Conservation (phyloP, 2,329 filamentous ascomycete genomes). For the Didymella arachidicola region DNA sequence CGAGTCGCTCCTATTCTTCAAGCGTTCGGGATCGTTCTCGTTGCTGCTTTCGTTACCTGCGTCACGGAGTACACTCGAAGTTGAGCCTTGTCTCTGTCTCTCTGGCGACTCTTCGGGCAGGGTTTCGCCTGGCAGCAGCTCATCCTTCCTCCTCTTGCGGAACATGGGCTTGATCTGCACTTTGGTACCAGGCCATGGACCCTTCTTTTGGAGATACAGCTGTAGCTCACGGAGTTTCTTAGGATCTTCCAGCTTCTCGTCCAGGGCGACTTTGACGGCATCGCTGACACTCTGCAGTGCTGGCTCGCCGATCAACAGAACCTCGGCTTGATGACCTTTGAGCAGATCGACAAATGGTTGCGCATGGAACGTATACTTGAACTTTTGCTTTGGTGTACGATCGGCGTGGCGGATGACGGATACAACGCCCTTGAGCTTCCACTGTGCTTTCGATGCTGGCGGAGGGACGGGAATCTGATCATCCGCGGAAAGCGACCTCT, state of each 20-base stretch:
- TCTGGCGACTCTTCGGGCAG: conserved; percentile 44
- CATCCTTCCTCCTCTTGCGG: conserved; percentile 79
- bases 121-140: conserved; percentile 51
- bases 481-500: conserved; percentile 45
- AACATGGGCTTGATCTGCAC: conserved; percentile 99
- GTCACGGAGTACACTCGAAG: conserved; percentile 34
- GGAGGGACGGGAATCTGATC: conserved; percentile 52
- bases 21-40: conserved; percentile 28
- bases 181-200: conserved; percentile 93
- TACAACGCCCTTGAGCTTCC: conserved; percentile 98
- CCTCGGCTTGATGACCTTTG: conserved; percentile 95
- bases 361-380: conserved; percentile 98
- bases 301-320: conserved; percentile 89
- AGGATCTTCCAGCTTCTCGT: conserved; percentile 81
- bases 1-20: conserved; percentile 70
- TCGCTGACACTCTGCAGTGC: conserved; percentile 87
- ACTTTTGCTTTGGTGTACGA: conserved; percentile 97
- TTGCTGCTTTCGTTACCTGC: conserved; percentile 25
- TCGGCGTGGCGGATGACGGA: conserved; percentile 96
- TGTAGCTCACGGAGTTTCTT: conserved; percentile 85
- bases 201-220: conserved; percentile 90
- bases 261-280: conserved; percentile 82
- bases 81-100: conserved; percentile 28
- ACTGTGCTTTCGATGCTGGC: conserved; percentile 81
- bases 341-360: conserved; percentile 94